Base-by-base conservation (phyloP, 2,329 filamentous ascomycete species). In the Massarina eburnea region DNA sequence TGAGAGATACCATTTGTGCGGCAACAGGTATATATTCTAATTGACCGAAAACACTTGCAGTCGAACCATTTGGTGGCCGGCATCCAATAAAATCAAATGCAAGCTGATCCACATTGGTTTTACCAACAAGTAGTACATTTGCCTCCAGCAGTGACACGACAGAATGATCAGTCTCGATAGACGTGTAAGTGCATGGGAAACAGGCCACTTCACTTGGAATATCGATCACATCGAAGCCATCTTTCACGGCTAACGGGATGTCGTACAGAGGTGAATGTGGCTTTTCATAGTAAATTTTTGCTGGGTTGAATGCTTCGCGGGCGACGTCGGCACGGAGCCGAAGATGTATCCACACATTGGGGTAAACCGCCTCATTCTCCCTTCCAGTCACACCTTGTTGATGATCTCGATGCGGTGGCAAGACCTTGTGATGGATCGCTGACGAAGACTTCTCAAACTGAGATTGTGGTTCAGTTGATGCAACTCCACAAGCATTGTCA, bases 101-200 rank as follows among this genome's bases (percentile, higher is more conserved):
- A 7, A 83, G 71, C 61, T 83, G 79, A 57, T 83, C 80, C 45
- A 83, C 71, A 49, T 81, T 82, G 0, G 75, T 72, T 58, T 82
- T 83, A 21, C 77, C 80, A 2, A 82, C 65, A 29, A 81, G 75
- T 12, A 83, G 69, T 1, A 76, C 79, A 3, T 79, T 79, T 1
- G 77, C 76, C 3, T 61, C 53, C 10, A 71, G 71, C 10, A 83
- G 60, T 1, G 72, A 75, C 1, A 61, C 55, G 2, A 83, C 75
- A 0, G 76, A 70, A 1, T 73, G 68, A 0, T 77, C 76, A 54
- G 79, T 77, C 9, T 56, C 56, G 3, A 52, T 51, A 8, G 72
- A 77, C 35, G 61, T 67, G 51, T 76, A 77, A 2, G 73, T 62
- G 42, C 74, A 76, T 12, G 57, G 55, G 18, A 73, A 70, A 44